Base-by-base conservation (phyloP, 768 basidiomycete species). In the Serendipita indica region DNA sequence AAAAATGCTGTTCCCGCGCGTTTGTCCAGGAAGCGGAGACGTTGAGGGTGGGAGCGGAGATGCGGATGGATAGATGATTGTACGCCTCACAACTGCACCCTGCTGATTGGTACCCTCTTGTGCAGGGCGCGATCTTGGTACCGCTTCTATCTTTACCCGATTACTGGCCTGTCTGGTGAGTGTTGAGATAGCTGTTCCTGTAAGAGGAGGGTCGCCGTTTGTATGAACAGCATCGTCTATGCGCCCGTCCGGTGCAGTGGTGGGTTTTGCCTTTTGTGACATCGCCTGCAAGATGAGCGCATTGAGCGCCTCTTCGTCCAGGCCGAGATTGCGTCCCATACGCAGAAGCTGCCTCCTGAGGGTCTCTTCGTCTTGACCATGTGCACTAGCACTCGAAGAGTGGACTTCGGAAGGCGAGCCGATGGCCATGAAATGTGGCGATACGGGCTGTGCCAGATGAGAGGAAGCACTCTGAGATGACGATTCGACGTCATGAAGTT, bases 41-140 rank as follows among this genome's bases (percentile, higher is more conserved):
- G 77, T 75, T 20, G 83, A 77, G 35, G 74, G 71, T 32, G 37
- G 39, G 46, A 57, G 54, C 63, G 74, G 75, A 49, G 77, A 71
- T 64, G 88, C 86, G 59, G 83, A 83, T 49, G 87, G 82, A 65
- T 82, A 80, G 64, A 89, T 83, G 64, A 90, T 77, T 1, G 89
- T 91, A 65, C 89, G 76, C 66, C 89, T 79, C 57, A 90, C 76
- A 60, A 90, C 59, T 10, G 16, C 49, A 33, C 45, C n/a, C 33
- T 52, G 3, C 25, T 43, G 28, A 34, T 54, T 46, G 49, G 27
- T 13, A 52, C 59, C 49, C n/a, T 60, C 59, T 7, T 46, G 45
- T 18, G 46, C 33, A 12, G 59, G n/a, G 3, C 59, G 27, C 30
- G 34, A 46, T 12, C 32, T 27, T 16, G 32, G 22, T 22, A 16